These are phyloP conservation scores for Russula emetica DNA, from an alignment of 768 basidiomycete species.

Conservation along the genomic window DNA sequence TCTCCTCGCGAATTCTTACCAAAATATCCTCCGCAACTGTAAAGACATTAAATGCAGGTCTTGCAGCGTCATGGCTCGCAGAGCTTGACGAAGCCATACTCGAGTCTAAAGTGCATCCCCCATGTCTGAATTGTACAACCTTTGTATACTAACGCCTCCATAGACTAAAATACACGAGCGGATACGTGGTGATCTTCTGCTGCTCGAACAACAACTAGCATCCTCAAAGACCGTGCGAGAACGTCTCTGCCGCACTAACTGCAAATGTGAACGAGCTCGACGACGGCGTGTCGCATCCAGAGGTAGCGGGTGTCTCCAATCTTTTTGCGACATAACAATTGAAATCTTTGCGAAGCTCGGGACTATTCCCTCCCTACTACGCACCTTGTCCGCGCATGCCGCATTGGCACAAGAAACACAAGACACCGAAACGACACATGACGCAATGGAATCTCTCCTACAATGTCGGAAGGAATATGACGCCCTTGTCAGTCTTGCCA, in stretches of 20 bases:
- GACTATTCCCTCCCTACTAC: constrained; percentile 56
- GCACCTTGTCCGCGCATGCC: constrained; percentile 54
- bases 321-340: constrained; percentile 22
- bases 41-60: constrained; percentile 52
- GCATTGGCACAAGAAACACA: constrained; percentile 57
- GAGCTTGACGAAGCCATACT: constrained; percentile 71
- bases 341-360: constrained; percentile 50
- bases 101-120: constrained; percentile 56
- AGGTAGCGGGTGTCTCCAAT: constrained; percentile 44
- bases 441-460: constrained; percentile 53
- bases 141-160: background rate
- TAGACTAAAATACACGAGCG: constrained; percentile 70
- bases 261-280: constrained; percentile 50
- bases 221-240: constrained; percentile 62
- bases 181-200: constrained; percentile 57
- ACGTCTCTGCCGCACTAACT: constrained; percentile 48
- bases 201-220: constrained; percentile 59
- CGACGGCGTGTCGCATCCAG: constrained; percentile 49
- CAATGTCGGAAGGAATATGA: constrained; percentile 48
- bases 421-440: constrained; percentile 49
- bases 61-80: constrained; percentile 64
- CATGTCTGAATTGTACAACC: constrained; percentile 1
- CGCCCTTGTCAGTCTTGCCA: constrained; percentile 43
- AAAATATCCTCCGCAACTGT: constrained; percentile 61
- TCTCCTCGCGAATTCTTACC: constrained; percentile 65